Base-by-base conservation (phyloP, 2,329 filamentous ascomycete species). In the Ophiocordyceps camponoti-saundersi region DNA sequence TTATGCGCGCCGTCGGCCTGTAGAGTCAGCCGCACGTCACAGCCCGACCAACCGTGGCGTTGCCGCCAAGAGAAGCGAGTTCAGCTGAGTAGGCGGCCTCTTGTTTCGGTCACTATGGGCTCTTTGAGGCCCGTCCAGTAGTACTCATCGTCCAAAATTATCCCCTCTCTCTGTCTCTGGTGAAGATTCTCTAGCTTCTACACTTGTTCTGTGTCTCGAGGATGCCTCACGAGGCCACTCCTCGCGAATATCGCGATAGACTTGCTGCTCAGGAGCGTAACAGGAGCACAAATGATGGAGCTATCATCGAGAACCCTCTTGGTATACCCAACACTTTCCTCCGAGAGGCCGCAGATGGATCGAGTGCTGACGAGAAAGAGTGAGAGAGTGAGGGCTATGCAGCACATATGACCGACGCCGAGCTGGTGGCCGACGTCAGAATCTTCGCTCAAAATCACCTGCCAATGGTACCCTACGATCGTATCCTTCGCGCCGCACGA, bases 381-480 rank as follows among this genome's bases (percentile, higher is more conserved):
- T 7, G 10, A 7, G 18, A 10, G 36, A 32, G 36, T 18, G 36
- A 40, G n/a, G 36, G 18, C 36, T n/a, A 40, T 20, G 36, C 32
- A 67, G 65, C 64, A 7, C 59, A 63, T 26, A 52, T 64, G 8
- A 62, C 58, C 20, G 64, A 68, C 32, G 55, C 61, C 42, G 60
- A 67, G 36, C 53, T 68, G 1, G 54, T 62, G 40, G 49, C 49
- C 6, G 65, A 67, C 44, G 64, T 66, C 5, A 51, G 44, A 11
- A 41, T 53, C 3, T 67, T 67, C 39, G 53, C 57, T 2, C 32
- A 52, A 13, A 53, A 46, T 1, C 53, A 57, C 29, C 52, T 67
- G 3, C 56, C 56, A 0, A 53, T 49, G 3, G 61, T 67, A 8
- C 48, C 56, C 1, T 56, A 55, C 21, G 47, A 58, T 5, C 51